Evolutionary conservation across 2,329 filamentous ascomycete genomes (phyloP).

Genomic region (Orbilia brochopaga): DNA sequence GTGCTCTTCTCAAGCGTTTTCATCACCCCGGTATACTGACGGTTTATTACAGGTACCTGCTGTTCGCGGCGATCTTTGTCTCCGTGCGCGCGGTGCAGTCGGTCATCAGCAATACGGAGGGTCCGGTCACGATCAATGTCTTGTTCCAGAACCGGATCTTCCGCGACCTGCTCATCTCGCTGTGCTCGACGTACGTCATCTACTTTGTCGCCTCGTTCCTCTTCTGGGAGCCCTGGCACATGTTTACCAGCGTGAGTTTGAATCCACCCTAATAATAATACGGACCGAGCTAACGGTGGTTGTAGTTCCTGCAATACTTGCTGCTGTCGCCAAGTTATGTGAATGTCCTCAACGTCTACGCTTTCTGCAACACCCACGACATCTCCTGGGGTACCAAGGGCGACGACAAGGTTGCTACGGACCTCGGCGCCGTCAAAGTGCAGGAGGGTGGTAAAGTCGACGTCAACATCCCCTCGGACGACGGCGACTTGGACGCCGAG

Average conservation of each 20-base stretch:
- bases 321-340: constrained; percentile 94
- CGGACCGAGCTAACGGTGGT: constrained; percentile 1
- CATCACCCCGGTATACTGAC: constrained; percentile 13
- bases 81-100: constrained; percentile 82
- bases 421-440: constrained; percentile 68
- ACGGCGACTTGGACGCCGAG: constrained; percentile 91
- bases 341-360: constrained; percentile 98
- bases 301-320: constrained; percentile 86
- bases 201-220: constrained; percentile 90
- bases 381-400: constrained; percentile 98
- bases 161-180: constrained; percentile 89
- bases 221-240: constrained; percentile 99
- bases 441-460: constrained; percentile 97
- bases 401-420: constrained; percentile 85
- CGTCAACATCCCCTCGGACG: constrained; percentile 81
- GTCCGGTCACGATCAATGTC: constrained; percentile 70
- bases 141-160: constrained; percentile 89
- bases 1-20: constrained; percentile 56
- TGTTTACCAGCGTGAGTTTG: constrained; percentile 75
- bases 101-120: constrained; percentile 67
- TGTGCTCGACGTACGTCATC: constrained; percentile 88
- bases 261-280: neutral
- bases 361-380: constrained; percentile 97
- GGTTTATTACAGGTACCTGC: constrained; percentile 69
- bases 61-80: constrained; percentile 94